These are phyloP conservation scores for Stagonosporopsis rhizophila DNA, from an alignment of 2,329 filamentous ascomycete genomes.

Conservation along the genomic window DNA sequence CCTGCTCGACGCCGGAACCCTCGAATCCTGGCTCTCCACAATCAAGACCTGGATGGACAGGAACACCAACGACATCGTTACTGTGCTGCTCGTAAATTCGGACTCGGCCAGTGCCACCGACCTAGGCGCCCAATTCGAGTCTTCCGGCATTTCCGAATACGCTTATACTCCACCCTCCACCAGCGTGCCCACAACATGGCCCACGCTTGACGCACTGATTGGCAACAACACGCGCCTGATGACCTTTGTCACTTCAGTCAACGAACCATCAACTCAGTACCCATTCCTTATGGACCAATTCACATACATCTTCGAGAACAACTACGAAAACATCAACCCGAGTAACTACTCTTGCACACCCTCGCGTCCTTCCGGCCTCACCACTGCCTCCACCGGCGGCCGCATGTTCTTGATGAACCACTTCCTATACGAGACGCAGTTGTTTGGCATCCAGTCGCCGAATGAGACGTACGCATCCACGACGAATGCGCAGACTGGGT, in stretches of 20 bases:
- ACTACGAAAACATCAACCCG: slow-evolving; percentile 68
- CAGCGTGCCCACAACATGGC: slow-evolving; percentile 66
- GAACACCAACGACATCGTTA: slow-evolving; percentile 78
- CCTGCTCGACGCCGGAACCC: slow-evolving; percentile 71
- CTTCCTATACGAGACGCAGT: slow-evolving; percentile 70
- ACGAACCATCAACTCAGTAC: slow-evolving; percentile 43
- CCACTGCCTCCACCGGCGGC: slow-evolving; percentile 59
- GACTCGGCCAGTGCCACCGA: slow-evolving; percentile 64
- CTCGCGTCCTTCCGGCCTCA: slow-evolving; percentile 66
- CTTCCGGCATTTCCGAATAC: slow-evolving; percentile 65
- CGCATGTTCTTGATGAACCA: slow-evolving; percentile 80
- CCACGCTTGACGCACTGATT: slow-evolving; percentile 75
- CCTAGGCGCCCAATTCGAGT: slow-evolving; percentile 57
- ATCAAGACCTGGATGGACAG: slow-evolving; percentile 73
- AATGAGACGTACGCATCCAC: slow-evolving; percentile 61
- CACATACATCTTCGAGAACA: slow-evolving; percentile 74
- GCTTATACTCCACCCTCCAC: slow-evolving; percentile 56
- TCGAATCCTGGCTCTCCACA: slow-evolving; percentile 68
- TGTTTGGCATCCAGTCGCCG: slow-evolving; percentile 49
- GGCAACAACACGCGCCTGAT: slow-evolving; percentile 69
- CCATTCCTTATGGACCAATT: slow-evolving; percentile 71
- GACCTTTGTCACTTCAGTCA: slow-evolving; percentile 68
- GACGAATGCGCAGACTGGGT: slow-evolving; percentile 70
- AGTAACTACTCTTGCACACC: slow-evolving; percentile 75
- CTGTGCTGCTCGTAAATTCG: slow-evolving; percentile 75